Conservation (phyloP, 1,139 yeast species). For the Sugiyamaella japonica region DNA sequence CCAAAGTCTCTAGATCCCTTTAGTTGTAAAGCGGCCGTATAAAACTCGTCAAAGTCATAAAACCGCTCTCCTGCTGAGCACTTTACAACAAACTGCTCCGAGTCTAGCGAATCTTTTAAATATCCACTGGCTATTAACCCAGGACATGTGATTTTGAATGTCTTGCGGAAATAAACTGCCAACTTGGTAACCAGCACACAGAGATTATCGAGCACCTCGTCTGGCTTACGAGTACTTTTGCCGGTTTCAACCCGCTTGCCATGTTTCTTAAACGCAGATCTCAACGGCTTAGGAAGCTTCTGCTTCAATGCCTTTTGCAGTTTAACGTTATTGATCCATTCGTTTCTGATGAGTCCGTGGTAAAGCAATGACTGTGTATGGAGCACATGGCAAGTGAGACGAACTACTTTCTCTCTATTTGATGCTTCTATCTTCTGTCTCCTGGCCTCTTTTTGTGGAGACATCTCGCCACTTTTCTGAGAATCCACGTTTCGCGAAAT, state of each 20-base stretch:
- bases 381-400: constrained; percentile 16
- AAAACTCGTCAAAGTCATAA: constrained; percentile 11
- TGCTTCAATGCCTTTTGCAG: constrained; percentile 15
- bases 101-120: neutral
- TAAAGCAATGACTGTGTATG: constrained; percentile 15
- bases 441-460: constrained; percentile 9
- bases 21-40: constrained; percentile 13
- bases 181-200: constrained; percentile 9
- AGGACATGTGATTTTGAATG: constrained; percentile 3
- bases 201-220: constrained; percentile 10
- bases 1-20: constrained; percentile 66
- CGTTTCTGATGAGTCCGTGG: constrained; percentile 18
- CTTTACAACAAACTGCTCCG: constrained; percentile 3
- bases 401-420: constrained; percentile 8
- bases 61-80: constrained; percentile 11
- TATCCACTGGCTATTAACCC: constrained; percentile 12
- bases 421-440: constrained; percentile 4
- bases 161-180: constrained; percentile 14
- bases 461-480: neutral
- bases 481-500: constrained; percentile 2
- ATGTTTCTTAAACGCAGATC: constrained; percentile 15
- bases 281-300: constrained; percentile 13
- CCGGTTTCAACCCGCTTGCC: constrained; percentile 15
- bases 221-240: constrained; percentile 10
- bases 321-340: constrained; percentile 17